A percentile compares a stretch with the other conserved stretches of the same genome.
Conservation (phyloP, 352 stramenopile species). For the Phytophthora megakarya region DNA sequence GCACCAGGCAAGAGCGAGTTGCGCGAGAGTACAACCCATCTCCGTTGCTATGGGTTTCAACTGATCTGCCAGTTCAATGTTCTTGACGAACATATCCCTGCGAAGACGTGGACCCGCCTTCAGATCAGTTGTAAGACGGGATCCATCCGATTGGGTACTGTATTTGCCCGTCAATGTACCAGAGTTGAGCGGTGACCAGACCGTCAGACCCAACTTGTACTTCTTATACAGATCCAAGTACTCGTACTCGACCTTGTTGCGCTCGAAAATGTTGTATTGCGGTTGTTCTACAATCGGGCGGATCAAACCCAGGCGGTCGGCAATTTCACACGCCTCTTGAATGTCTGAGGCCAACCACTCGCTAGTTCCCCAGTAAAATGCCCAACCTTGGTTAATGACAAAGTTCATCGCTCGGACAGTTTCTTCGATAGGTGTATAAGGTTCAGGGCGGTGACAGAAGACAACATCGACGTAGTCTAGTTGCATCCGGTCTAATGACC, state of each 20-base stretch:
- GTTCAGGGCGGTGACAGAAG: conserved; percentile 2
- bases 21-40: conserved; percentile 23
- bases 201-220: conserved; percentile 19
- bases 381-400: too few relatives aligned
- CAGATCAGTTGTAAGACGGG: too few relatives aligned
- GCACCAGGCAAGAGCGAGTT: conserved; percentile 58
- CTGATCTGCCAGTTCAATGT: conserved; percentile 31
- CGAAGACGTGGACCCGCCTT: too few relatives aligned
- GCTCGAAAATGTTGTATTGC: conserved; percentile 45
- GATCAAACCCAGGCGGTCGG: conserved; percentile 38
- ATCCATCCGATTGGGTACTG: conserved; percentile 8
- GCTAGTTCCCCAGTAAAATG: conserved; percentile 6
- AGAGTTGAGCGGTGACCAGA: conserved; percentile 9
- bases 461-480: conserved; percentile 8
- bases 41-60: conserved; percentile 47
- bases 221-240: conserved; percentile 22
- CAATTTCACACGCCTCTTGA: conserved; percentile 43
- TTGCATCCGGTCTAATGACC: neutral
- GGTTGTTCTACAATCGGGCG: conserved; percentile 47
- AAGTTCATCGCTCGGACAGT: too few relatives aligned
- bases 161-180: conserved; percentile 10
- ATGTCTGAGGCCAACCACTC: conserved; percentile 24
- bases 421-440: too few relatives aligned
- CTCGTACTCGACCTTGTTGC: conserved; percentile 26
- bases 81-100: conserved; percentile 16